Conservation (phyloP, 208 protist genomes). For the Trypanosomatidae sp. region DNA sequence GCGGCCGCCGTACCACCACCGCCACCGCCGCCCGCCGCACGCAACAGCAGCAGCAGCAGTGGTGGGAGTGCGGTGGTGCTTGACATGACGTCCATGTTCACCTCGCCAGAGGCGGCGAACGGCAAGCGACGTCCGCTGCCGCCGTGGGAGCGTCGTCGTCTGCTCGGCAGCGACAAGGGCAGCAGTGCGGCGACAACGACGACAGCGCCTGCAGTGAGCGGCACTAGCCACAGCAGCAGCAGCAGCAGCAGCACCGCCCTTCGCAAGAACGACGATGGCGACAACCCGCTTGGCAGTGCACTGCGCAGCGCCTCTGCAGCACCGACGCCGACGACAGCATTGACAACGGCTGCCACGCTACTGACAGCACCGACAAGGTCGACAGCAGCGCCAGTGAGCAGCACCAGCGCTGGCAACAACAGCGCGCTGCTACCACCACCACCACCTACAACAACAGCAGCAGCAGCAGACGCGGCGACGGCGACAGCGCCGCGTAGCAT, state of each 20-base stretch:
- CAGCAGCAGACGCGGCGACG: too few species aligned
- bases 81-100: background rate
- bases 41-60: background rate
- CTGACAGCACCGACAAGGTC: background rate
- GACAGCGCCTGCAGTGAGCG: too few species aligned
- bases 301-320: background rate
- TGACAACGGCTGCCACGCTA: background rate
- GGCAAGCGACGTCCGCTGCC: too few species aligned
- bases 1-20: background rate
- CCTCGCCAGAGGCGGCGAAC: background rate
- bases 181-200: too few species aligned
- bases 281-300: background rate
- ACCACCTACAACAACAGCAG: too few species aligned
- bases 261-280: background rate
- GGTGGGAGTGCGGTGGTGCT: background rate
- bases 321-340: background rate
- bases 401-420: background rate
- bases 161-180: too few species aligned
- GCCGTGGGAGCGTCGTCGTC: too few species aligned
- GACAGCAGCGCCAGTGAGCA: background rate
- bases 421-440: background rate
- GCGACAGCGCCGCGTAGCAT: background rate
- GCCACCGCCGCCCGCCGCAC: background rate
- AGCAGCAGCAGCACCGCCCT: too few species aligned
- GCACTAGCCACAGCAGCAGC: too few species aligned